These are phyloP conservation scores for Silene conica DNA, from an alignment of 148 eudicot species.

Conservation along the genomic window DNA sequence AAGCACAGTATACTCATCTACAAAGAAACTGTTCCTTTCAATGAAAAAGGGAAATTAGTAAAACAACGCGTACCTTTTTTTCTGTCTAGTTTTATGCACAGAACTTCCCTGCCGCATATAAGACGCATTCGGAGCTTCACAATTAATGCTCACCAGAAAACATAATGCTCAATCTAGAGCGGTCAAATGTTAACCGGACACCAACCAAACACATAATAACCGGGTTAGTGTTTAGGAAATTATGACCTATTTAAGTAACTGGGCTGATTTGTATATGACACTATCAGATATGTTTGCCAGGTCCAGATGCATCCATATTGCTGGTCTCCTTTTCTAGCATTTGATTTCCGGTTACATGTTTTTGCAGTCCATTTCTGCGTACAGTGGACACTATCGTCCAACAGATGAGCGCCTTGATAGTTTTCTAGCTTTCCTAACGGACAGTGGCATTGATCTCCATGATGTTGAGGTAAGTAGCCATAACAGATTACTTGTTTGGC, in stretches of 20 bases:
- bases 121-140: conserved; percentile 2
- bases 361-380: conserved; percentile 73
- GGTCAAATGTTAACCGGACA: not conserved
- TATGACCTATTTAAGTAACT: not conserved
- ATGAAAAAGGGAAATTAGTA: not conserved
- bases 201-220: no score
- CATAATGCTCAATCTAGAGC: not conserved
- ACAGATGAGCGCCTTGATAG: conserved; percentile 59
- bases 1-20: not conserved
- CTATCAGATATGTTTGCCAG: not conserved
- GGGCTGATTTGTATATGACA: not conserved
- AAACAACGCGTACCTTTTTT: not conserved
- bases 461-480: conserved; percentile 49
- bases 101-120: not conserved
- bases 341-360: conserved; percentile 10
- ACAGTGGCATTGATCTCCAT: conserved; percentile 56
- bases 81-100: not conserved
- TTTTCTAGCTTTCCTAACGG: conserved; percentile 51
- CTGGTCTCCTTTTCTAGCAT: conserved; percentile 1
- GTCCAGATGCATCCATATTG: not conserved
- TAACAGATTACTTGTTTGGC: conserved; percentile 2
- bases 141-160: not conserved
- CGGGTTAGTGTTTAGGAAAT: not conserved
- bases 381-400: conserved; percentile 97
- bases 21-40: not conserved